phyloP scores from a whole-genome alignment of 768 basidiomycete genomes.

The Tylopilus intermedius region DNA sequence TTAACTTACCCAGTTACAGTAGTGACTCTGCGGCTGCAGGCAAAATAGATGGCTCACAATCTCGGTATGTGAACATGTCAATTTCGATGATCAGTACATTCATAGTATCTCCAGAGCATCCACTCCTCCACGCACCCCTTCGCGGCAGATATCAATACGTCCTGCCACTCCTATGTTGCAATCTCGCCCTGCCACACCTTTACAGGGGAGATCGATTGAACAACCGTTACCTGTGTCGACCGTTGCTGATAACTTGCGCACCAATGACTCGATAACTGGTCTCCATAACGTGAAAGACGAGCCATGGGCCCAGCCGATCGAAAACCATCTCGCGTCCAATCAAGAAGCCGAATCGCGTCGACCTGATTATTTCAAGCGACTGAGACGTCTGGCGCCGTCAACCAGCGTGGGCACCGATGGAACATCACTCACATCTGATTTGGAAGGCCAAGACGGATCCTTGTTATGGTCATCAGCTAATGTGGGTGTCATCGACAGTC shows the following conservation, averaged over 20 bases:
- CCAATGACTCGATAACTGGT: background rate
- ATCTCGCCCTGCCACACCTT: conserved; percentile 13
- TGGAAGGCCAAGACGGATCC: conserved; percentile 9
- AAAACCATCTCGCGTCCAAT: conserved; percentile 45
- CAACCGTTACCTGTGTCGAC: background rate
- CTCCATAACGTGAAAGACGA: conserved; percentile 14
- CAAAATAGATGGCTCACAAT: conserved; percentile 5
- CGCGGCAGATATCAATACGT: conserved; percentile 13
- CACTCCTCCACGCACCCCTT: conserved; percentile 15
- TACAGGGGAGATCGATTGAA: background rate
- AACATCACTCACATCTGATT: conserved; percentile 10
- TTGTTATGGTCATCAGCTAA: conserved; percentile 23
- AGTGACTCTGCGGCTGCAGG: background rate
- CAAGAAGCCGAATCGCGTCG: conserved; percentile 58
- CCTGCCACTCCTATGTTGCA: conserved; percentile 12
- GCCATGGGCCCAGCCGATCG: conserved; percentile 45
- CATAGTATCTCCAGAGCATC: conserved; percentile 9
- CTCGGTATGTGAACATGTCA: conserved; percentile 13
- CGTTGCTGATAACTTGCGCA: background rate
- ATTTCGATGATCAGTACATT: background rate
- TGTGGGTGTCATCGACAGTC: conserved; percentile 66
- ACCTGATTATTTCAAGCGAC: conserved; percentile 67
- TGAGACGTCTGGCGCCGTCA: conserved; percentile 41
- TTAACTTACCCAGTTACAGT: conserved; percentile 8
- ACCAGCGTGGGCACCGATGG: conserved; percentile 27